Conservation (phyloP, 768 basidiomycete species). For the Naematelia aurantialba region DNA sequence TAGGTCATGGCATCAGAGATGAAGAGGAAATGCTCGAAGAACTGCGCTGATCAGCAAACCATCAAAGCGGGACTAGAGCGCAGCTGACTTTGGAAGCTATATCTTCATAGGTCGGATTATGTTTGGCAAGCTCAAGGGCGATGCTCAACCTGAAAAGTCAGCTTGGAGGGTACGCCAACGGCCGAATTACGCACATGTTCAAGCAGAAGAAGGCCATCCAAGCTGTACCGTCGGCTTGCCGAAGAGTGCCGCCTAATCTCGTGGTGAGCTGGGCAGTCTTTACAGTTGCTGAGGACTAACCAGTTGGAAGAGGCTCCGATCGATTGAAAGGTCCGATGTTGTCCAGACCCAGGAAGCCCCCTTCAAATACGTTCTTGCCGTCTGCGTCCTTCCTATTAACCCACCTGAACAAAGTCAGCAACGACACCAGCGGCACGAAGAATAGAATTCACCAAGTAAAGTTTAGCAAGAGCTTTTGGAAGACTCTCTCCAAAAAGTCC, state of each 20-base stretch:
- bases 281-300: background rate
- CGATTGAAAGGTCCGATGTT: slow-evolving; percentile 98
- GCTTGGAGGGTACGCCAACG: background rate
- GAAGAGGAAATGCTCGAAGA: slow-evolving; percentile 84
- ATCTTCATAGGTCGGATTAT: slow-evolving; percentile 95
- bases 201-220: slow-evolving; percentile 99
- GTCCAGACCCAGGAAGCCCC: slow-evolving; percentile 95
- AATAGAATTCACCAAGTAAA: slow-evolving; percentile 67
- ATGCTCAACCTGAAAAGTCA: slow-evolving; percentile 73
- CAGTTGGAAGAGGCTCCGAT: slow-evolving; percentile 87
- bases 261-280: background rate
- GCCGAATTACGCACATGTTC: slow-evolving; percentile 66
- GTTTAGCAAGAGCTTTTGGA: slow-evolving; percentile 46
- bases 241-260: slow-evolving; percentile 67
- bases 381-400: slow-evolving; percentile 95
- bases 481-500: slow-evolving; percentile 90
- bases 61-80: slow-evolving; percentile 55
- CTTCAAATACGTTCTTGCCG: slow-evolving; percentile 95
- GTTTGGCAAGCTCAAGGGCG: slow-evolving; percentile 93
- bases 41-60: slow-evolving; percentile 16
- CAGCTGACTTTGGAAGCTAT: slow-evolving; percentile 94
- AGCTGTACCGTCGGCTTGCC: slow-evolving; percentile 96
- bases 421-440: slow-evolving; percentile 18
- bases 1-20: slow-evolving; percentile 99
- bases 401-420: slow-evolving; percentile 61